Conservation (phyloP, 495 filamentous ascomycete species). For the Glutinoglossum americanum region DNA sequence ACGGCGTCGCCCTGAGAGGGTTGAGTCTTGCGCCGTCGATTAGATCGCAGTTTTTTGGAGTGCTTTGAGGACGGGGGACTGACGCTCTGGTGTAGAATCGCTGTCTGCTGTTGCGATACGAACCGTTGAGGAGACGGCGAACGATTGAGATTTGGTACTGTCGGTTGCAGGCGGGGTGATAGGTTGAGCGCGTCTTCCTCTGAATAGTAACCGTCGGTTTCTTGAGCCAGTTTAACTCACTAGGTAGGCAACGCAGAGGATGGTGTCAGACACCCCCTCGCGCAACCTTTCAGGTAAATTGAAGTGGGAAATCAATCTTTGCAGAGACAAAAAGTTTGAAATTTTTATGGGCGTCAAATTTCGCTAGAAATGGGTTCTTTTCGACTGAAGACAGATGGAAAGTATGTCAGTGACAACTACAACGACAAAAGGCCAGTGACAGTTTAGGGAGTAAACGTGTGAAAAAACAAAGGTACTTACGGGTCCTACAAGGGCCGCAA, state of each 20-base stretch:
- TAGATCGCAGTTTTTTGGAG: neutral
- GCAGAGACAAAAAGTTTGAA: neutral
- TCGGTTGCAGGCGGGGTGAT: slow-evolving; percentile 2
- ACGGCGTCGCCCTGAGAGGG: slow-evolving; percentile 6
- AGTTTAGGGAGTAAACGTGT: neutral
- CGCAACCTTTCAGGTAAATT: neutral
- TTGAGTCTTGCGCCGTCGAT: slow-evolving; percentile 1
- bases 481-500: neutral
- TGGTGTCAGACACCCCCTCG: neutral
- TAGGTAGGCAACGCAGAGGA: slow-evolving; percentile 1
- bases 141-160: neutral
- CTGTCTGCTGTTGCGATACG: neutral
- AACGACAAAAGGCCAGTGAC: no score
- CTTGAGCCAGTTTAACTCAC: neutral
- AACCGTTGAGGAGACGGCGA: neutral
- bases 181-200: slow-evolving; percentile 6
- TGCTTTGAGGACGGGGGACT: slow-evolving; percentile 1
- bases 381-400: neutral
- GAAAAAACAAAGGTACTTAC: neutral
- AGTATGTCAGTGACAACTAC: neutral
- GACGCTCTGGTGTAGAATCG: neutral
- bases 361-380: neutral
- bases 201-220: slow-evolving; percentile 4
- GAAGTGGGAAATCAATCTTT: neutral
- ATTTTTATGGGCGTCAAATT: neutral